Percentiles rank a stretch among this genome's conserved stretches.
Evolutionary conservation across 1,284 basidiomycete species (phyloP).

Genomic region (Irpex lacteus): DNA sequence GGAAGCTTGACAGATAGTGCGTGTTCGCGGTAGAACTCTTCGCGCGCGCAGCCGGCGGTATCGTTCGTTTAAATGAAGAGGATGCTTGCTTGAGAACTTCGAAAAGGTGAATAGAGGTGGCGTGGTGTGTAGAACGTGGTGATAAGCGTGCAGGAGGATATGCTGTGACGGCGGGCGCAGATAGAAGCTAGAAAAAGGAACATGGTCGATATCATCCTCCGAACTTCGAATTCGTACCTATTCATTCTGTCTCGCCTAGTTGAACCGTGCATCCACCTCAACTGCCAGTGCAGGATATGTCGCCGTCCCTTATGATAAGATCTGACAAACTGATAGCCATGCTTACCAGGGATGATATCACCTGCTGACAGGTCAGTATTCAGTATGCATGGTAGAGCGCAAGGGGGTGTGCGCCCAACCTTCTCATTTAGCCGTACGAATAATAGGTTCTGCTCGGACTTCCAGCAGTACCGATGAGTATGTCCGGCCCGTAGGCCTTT

Average conservation of each 20-base stretch:
- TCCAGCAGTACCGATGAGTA: not conserved
- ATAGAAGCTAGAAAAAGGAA: not conserved
- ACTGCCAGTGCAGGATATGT: not conserved
- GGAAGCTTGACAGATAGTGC: not conserved
- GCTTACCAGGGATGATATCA: too few species aligned
- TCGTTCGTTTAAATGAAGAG: not conserved
- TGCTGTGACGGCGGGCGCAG: not conserved
- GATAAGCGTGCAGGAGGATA: too few species aligned
- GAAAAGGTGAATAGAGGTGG: not conserved
- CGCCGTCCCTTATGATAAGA: too few species aligned
- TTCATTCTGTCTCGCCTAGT: not conserved
- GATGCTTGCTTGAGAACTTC: not conserved
- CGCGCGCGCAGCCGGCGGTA: not conserved
- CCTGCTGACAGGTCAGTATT: not conserved
- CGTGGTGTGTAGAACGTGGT: not conserved
- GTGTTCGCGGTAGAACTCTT: not conserved
- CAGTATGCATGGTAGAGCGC: not conserved
- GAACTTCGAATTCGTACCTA: not conserved
- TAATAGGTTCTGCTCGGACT: not conserved
- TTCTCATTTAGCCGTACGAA: not conserved
- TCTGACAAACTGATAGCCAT: too few species aligned
- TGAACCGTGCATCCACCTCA: not conserved
- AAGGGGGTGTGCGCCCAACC: not conserved
- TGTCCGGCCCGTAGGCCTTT: too few species aligned
- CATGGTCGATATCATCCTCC: not conserved